Base-by-base conservation (phyloP, 352 stramenopile species). In the Phytopythium chamaehyphon region DNA sequence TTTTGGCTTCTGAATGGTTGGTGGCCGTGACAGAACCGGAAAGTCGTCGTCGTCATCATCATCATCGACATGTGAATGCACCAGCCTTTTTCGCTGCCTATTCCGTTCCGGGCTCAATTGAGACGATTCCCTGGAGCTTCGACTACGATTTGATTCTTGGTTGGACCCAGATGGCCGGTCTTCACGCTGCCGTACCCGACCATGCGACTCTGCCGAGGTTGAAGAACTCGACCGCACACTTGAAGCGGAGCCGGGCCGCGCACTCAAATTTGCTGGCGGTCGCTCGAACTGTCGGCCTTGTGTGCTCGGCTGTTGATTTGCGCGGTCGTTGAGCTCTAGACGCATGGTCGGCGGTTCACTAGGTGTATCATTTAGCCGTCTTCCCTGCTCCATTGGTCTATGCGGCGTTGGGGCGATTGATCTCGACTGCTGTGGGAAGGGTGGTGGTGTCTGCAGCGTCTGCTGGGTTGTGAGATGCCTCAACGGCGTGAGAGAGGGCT, bases 61-160 rank as follows among this genome's bases (percentile, higher is more conserved):
- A 2, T 86, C 73, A 24, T 78, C 66, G 3, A 78, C 59, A 53
- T 83, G 74, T 1, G 66, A 81, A 49, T 74, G 72, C 54, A 69
- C 58, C 43, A 86, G 61, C 36, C 74, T 63, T 38, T 77, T 86
- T 24, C 74, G 66, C 46, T 33, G 2, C 6, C 44, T 8, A 26
- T 24, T 40, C 9, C 44, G 44, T n/a, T 26, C 44, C 4, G 36
- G 26, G 1, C 3, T 22, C 3, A n/a, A 31, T 3, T 14, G 1
- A 4, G 44, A 40, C 15, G 24, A 15, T 12, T 40, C n/a, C 1
- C 10, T 15, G 2, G 16, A 12, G 14, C 15, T 3, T 11, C 7
- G n/a, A 4, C 11, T 11, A 15, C 23, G 43, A 37, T n/a, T 6
- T 14, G 23, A 14, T 21, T 23, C 43, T 8, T 37, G 3, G 15